A percentile compares a stretch with the other conserved stretches of the same genome.
Evolutionary conservation across 768 basidiomycete genomes (phyloP).

Genomic region (Collybia sp.): DNA sequence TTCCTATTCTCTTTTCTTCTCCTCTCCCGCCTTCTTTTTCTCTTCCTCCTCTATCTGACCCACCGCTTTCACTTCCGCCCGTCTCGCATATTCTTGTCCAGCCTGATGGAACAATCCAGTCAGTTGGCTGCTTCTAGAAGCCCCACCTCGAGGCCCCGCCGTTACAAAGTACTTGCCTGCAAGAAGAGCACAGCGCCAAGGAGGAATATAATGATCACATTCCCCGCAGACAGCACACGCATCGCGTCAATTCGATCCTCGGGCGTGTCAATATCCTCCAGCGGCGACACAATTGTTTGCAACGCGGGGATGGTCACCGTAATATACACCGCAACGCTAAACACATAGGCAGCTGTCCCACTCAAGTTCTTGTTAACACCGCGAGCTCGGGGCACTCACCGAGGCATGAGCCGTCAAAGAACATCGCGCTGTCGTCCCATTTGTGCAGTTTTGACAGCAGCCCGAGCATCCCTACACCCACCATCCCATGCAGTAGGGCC

Average conservation of each 20-base stretch:
- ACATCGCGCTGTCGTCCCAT: slow-evolving; percentile 92
- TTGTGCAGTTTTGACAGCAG: slow-evolving; percentile 75
- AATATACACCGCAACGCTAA: slow-evolving; percentile 75
- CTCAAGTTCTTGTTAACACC: slow-evolving; percentile 4
- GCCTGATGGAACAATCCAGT: slow-evolving; percentile 37
- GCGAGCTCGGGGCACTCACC: slow-evolving; percentile 43
- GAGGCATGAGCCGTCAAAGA: slow-evolving; percentile 88
- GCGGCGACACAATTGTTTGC: slow-evolving; percentile 67
- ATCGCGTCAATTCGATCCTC: slow-evolving; percentile 75
- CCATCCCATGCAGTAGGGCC: slow-evolving; percentile 85
- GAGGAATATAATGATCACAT: slow-evolving; percentile 73
- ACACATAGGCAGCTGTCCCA: slow-evolving; percentile 63
- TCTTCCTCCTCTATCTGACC: slow-evolving; percentile 24
- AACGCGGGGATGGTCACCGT: slow-evolving; percentile 77
- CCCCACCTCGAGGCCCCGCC: too few relatives aligned
- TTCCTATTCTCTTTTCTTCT: slow-evolving; percentile 33
- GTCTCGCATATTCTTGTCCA: slow-evolving; percentile 81
- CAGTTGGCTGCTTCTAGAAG: background rate
- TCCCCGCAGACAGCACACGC: slow-evolving; percentile 79
- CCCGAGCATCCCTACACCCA: slow-evolving; percentile 71
- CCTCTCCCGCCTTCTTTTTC: slow-evolving; percentile 25
- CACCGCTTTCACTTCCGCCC: slow-evolving; percentile 49
- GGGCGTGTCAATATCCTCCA: slow-evolving; percentile 46
- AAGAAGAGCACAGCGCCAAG: slow-evolving; percentile 62
- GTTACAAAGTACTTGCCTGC: slow-evolving; percentile 73